These are phyloP conservation scores for Dactylellina drechsleri DNA, from an alignment of 2,329 filamentous ascomycete species.

Conservation along the genomic window DNA sequence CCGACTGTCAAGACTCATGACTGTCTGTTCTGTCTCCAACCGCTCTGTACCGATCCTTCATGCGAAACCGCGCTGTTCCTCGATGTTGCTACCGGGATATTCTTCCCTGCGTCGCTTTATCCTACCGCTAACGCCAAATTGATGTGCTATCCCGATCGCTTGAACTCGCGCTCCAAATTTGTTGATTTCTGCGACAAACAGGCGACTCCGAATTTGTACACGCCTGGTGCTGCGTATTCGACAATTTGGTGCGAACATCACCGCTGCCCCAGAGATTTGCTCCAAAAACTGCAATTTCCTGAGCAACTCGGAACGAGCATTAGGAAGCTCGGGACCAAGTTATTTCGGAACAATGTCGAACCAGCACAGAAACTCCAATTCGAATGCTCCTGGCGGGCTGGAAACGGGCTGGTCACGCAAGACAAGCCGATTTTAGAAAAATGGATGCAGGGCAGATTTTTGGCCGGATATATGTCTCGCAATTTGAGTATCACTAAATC, in stretches of 20 bases:
- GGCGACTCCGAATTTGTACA: background rate
- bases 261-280: slow-evolving; percentile 33
- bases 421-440: background rate
- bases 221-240: slow-evolving; percentile 4
- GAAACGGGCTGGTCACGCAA: background rate
- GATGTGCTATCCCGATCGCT: slow-evolving; percentile 2
- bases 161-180: background rate
- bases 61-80: slow-evolving; percentile 30
- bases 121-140: slow-evolving; percentile 24
- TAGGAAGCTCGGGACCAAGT: too few relatives aligned
- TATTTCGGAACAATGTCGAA: too few relatives aligned
- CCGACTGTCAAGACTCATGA: background rate
- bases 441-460: slow-evolving; percentile 20
- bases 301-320: too few relatives aligned
- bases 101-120: slow-evolving; percentile 28
- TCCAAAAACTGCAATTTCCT: background rate
- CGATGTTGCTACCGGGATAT: slow-evolving; percentile 32
- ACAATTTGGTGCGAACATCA: slow-evolving; percentile 50
- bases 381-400: background rate
- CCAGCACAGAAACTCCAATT: slow-evolving; percentile 7
- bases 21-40: slow-evolving; percentile 25
- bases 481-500: background rate
- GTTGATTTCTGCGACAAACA: too few relatives aligned
- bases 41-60: slow-evolving; percentile 17
- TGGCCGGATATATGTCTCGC: background rate